Evolutionary conservation across 768 basidiomycete species (phyloP), one percentile per base, ranked within the genome.

Genomic region (Panus rudis): DNA sequence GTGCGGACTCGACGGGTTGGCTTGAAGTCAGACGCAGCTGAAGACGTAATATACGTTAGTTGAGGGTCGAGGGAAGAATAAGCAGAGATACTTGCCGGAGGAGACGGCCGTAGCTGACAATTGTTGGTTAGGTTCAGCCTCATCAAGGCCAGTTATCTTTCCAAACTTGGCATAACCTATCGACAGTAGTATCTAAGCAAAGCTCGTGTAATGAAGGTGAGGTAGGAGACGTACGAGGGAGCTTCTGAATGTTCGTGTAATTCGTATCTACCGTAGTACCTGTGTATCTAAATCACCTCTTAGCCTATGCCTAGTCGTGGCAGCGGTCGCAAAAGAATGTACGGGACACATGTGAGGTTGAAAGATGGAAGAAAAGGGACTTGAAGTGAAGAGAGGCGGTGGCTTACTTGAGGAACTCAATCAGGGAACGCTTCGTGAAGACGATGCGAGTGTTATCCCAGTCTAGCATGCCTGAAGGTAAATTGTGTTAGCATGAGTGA

Each of bases 211-310:
- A 42, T 25, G 59, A 26, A 16, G 17, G 22, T 8, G 24, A 1
- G 17, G 20, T 20, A 42, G 38, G 14, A 22, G 28, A 49, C 71
- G 24, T 67, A 87, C 86, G 74, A 21, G 86, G 86, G 30, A 89
- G 71, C 58, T 87, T 88, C 53, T 71, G 68, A 39, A 89, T 83
- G 53, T 83, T 88, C 30, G 62, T 61, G 52, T 83, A 82, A 62
- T 84, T 83, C 33, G 85, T 73, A 56, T 89, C 86, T 26, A 88
- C 79, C 11, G 85, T 86, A 25, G 72, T 77, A 14, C 82, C 85
- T 26, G 78, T 73, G 56, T 84, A 83, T 61, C 84, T 87, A 56
- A 35, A 37, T 37, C 33, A 43, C 16, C 28, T 30, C 28, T 16
- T 30, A 16, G 28, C 10, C 28, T 16, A 30, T 30, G 28, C 28